Evolutionary conservation across 2,329 filamentous ascomycete genomes (phyloP), one percentile per base, ranked within the genome.

Genomic region (Pyrenochaeta sp.): DNA sequence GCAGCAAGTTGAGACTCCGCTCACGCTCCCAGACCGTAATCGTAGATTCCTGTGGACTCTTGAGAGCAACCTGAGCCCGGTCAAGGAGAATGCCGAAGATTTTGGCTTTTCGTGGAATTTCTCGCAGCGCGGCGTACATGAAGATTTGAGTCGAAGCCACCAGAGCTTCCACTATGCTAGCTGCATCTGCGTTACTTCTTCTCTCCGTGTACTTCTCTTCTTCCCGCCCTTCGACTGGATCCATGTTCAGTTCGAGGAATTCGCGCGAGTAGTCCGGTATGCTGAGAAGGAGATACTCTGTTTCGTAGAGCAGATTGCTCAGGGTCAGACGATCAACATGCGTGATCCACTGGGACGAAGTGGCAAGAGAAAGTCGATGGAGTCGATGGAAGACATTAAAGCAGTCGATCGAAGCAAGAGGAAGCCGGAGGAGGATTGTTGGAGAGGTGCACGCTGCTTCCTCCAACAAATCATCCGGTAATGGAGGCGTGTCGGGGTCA

Each of bases 311-410:
- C 6, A 63, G 26, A 27, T 61, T 55, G 21, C 57, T 59, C 4
- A 61, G 29, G 3, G 55, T 51, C 6, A 53, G 20, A 4, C 52
- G 37, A 10, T 52, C 36, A 2, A 60, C 53, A 18, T 41, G 27
- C 1, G 14, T 28, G 3, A 41, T 27, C 60, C 55, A 63, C 8
- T 34, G 48, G 7, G 51, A 39, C 0, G 59, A 58, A n/a, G 44
- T 24, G 7, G 57, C 60, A 3, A 61, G 44, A 3, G 50, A 53
- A 23, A 65, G 50, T 9, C 57, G 57, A 28, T 63, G 60, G 1
- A 65, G 37, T 6, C 46, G 52, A 44, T 62, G 55, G 45, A 65
- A 63, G 6, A 63, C 57, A 14, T 62, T 61, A 48, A 63, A 63
- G 43, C 57, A 62, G 14, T 62, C 53, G 8, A 62, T 39, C 7